phyloP scores from a whole-genome alignment of 169 alveolate genomes.

The Eimeria zaria region DNA sequence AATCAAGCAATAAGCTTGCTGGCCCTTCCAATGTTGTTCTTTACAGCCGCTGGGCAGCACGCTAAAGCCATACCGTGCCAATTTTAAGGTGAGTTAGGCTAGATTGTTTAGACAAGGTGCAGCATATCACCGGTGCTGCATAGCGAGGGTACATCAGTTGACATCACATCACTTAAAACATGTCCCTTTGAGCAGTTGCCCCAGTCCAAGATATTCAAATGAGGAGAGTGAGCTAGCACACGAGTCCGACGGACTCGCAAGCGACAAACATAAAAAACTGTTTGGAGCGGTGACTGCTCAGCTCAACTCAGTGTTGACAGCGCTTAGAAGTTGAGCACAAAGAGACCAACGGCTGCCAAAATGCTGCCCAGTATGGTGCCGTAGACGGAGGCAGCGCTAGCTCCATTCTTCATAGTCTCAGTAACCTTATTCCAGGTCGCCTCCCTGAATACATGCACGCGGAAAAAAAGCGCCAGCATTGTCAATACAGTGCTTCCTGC shows the following conservation, averaged over 20 bases:
- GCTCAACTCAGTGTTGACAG: neutral
- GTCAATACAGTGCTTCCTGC: neutral
- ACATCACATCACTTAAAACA: neutral
- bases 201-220: neutral
- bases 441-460: slow-evolving; percentile 2
- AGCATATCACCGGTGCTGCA: neutral
- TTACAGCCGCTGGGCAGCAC: neutral
- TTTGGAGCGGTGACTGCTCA: neutral
- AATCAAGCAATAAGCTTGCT: neutral
- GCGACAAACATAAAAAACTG: neutral
- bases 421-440: slow-evolving; percentile 22
- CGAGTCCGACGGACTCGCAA: neutral
- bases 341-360: neutral
- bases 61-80: neutral
- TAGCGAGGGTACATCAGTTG: neutral
- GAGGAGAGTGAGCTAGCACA: neutral
- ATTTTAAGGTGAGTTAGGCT: neutral
- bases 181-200: neutral
- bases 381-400: neutral
- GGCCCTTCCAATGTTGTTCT: neutral
- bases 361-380: slow-evolving; percentile 23
- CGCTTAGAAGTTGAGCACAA: slow-evolving; percentile 10
- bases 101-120: neutral
- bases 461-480: neutral
- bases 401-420: neutral